Conservation (phyloP, 257 asterid species). For the Haberlea rhodopensis region DNA sequence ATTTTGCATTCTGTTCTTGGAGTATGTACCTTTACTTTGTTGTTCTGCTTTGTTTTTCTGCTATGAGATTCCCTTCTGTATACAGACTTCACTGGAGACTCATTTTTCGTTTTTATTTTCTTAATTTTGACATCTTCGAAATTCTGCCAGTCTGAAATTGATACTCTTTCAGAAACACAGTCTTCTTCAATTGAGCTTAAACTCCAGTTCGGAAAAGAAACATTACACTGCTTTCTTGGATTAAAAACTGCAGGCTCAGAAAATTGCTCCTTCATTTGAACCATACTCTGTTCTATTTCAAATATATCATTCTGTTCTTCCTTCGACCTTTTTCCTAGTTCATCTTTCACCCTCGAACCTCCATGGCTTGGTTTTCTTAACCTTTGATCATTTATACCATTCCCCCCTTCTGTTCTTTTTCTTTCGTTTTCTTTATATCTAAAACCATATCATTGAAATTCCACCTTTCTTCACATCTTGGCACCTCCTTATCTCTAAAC, state of each 20-base stretch:
- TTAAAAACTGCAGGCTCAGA: constrained; percentile 12
- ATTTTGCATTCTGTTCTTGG: constrained; percentile 39
- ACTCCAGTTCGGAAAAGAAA: constrained; percentile 27
- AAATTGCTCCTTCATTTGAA: constrained; percentile 20
- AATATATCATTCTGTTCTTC: constrained; percentile 26
- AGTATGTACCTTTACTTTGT: constrained; percentile 24
- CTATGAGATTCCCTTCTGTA: constrained; percentile 22
- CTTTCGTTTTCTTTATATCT: constrained; percentile 20
- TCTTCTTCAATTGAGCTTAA: constrained; percentile 26
- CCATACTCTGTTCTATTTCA: constrained; percentile 26
- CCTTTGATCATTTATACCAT: constrained; percentile 12
- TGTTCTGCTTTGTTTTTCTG: constrained; percentile 29
- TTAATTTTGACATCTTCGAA: constrained; percentile 24
- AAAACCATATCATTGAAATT: constrained; percentile 20
- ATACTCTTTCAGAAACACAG: constrained; percentile 28
- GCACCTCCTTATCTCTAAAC: constrained; percentile 15
- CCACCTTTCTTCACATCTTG: constrained; percentile 30
- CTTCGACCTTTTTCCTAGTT: constrained; percentile 9
- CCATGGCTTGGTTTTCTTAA: constrained; percentile 24
- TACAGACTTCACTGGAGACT: constrained; percentile 30
- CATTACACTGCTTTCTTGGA: constrained; percentile 19
- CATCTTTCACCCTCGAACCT: constrained; percentile 29
- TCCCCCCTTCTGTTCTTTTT: constrained; percentile 10
- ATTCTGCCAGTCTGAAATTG: constrained; percentile 22
- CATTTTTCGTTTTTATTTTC: constrained; percentile 21